Conservation (phyloP, 1,139 yeast genomes). For the Saccharomyces hybrid region DNA sequence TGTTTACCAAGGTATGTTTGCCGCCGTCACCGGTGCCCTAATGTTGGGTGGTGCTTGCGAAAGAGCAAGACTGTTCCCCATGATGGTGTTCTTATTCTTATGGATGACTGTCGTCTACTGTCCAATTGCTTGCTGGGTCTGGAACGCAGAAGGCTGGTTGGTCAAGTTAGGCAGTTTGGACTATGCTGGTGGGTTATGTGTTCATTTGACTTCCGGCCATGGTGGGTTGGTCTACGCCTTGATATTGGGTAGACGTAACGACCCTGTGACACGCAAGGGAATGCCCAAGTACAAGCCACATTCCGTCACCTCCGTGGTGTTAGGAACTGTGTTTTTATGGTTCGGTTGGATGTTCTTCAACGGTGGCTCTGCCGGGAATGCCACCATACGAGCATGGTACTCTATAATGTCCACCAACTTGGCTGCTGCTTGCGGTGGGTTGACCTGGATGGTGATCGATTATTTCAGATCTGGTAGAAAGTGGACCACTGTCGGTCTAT, state of each 20-base stretch:
- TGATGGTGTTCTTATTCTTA: constrained; percentile 86
- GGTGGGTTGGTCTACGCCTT: constrained; percentile 93
- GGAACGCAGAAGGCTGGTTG: constrained; percentile 93
- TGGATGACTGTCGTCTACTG: constrained; percentile 97
- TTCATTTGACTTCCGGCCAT: constrained; percentile 89
- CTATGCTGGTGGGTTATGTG: constrained; percentile 98
- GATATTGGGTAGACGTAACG: constrained; percentile 84
- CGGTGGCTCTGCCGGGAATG: constrained; percentile 94
- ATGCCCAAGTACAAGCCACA: constrained; percentile 90
- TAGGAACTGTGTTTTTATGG: constrained; percentile 93
- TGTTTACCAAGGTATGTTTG: constrained; percentile 94
- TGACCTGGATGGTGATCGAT: constrained; percentile 90
- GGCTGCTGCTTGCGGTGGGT: constrained; percentile 88
- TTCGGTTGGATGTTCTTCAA: constrained; percentile 98
- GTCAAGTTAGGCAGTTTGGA: constrained; percentile 75
- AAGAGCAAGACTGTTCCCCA: constrained; percentile 92
- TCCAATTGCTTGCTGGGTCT: constrained; percentile 96
- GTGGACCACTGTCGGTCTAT: constrained; percentile 92
- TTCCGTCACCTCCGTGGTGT: constrained; percentile 78
- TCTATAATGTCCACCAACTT: constrained; percentile 87
- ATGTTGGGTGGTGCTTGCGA: constrained; percentile 98
- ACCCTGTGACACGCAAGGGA: constrained; percentile 60
- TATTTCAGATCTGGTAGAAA: constrained; percentile 81
- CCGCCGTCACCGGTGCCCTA: constrained; percentile 82
- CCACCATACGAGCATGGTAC: constrained; percentile 86